Conservation (phyloP, 2,329 filamentous ascomycete genomes). For the Chaetomium sp. region DNA sequence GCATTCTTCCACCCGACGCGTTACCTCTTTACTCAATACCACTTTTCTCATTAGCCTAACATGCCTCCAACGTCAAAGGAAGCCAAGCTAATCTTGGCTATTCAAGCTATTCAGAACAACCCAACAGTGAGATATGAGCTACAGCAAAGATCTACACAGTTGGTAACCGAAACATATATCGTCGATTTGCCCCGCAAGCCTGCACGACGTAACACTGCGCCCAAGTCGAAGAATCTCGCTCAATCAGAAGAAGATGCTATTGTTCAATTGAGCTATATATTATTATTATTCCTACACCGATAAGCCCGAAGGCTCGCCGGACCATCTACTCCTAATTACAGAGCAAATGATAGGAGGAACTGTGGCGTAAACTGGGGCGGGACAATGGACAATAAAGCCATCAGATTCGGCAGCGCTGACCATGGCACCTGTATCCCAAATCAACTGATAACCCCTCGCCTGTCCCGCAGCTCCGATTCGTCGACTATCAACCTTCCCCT, state of each 20-base stretch:
- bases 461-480: neutral
- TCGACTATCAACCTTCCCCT: neutral
- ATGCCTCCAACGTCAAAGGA: neutral
- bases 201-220: neutral
- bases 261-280: too few species aligned
- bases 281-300: too few species aligned
- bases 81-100: neutral
- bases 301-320: too few species aligned
- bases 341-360: neutral
- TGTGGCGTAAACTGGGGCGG: neutral
- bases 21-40: neutral
- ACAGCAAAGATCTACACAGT: neutral
- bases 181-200: neutral
- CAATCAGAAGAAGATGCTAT: too few species aligned
- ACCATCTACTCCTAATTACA: too few species aligned
- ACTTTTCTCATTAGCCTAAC: neutral
- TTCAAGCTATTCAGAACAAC: neutral
- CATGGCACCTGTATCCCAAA: neutral
- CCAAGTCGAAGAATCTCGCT: neutral
- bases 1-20: too few species aligned
- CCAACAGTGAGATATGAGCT: neutral
- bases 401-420: neutral
- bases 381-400: neutral
- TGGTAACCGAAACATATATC: neutral
- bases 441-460: neutral